These are phyloP conservation scores for Rhizophagus clarus DNA, from an alignment of 192 early-diverging fungal genomes.

Conservation along the genomic window DNA sequence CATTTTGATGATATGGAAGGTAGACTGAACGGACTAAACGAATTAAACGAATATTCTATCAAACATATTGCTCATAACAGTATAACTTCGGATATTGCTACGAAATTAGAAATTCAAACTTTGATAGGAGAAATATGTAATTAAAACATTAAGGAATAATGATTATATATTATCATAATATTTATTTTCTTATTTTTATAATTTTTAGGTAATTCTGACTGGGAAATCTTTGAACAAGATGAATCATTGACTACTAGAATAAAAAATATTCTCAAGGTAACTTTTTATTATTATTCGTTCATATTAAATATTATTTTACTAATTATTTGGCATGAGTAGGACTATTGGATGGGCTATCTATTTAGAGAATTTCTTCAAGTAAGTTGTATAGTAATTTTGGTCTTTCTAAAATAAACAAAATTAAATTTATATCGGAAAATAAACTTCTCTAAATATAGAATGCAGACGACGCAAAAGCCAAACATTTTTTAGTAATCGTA, in stretches of 20 bases:
- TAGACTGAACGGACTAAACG: not conserved
- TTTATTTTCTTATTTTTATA: too few relatives aligned
- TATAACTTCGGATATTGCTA: too few relatives aligned
- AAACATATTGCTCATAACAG: too few relatives aligned
- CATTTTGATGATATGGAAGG: too few relatives aligned
- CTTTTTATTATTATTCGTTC: not conserved
- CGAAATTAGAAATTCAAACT: too few relatives aligned
- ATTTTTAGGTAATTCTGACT: too few relatives aligned
- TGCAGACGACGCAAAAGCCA: not conserved
- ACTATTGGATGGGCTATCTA: not conserved
- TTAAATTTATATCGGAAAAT: too few relatives aligned
- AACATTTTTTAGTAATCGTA: not conserved
- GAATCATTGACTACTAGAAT: not conserved
- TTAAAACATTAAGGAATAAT: too few relatives aligned
- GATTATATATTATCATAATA: too few relatives aligned
- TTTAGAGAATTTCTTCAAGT: conserved; percentile 17
- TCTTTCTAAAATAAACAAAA: not conserved
- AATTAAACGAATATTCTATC: not conserved
- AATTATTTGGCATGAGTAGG: not conserved
- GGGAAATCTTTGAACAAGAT: not conserved
- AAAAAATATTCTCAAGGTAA: not conserved
- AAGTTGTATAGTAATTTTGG: not conserved
- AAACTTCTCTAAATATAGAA: not conserved
- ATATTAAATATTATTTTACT: too few relatives aligned
- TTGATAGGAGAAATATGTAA: too few relatives aligned